These are phyloP conservation scores for Camellia sinensis DNA, from an alignment of 148 eudicot genomes.

Conservation along the genomic window DNA sequence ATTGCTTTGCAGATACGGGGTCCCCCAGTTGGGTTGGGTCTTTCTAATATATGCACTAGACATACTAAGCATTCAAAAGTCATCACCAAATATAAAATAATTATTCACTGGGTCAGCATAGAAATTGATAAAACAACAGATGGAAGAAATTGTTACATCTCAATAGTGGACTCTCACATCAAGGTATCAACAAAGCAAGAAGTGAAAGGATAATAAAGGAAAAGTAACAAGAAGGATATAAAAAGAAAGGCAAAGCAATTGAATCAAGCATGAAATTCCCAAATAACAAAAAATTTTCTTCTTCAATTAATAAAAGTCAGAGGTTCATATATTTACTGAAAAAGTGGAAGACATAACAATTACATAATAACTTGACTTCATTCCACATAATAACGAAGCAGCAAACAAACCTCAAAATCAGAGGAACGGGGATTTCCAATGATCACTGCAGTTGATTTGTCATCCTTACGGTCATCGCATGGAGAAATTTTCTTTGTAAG, in stretches of 20 bases:
- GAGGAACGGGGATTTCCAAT: too few species aligned
- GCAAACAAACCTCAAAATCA: constrained; percentile 69
- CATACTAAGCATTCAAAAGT: background rate
- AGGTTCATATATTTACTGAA: background rate
- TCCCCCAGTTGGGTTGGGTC: background rate
- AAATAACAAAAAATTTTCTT: background rate
- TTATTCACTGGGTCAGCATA: background rate
- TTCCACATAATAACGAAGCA: background rate
- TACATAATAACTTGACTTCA: background rate
- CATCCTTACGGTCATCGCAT: too few species aligned
- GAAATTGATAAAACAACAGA: background rate
- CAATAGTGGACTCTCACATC: background rate
- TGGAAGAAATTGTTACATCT: background rate
- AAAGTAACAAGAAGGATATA: background rate
- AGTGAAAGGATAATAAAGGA: background rate
- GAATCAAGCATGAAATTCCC: background rate
- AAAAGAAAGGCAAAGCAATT: background rate
- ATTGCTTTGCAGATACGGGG: background rate
- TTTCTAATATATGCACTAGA: background rate
- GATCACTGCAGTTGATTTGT: too few species aligned
- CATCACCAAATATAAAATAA: background rate
- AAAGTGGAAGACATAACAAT: background rate
- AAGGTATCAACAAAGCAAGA: background rate
- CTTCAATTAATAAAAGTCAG: background rate
- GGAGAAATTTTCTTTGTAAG: too few species aligned